phyloP scores from a whole-genome alignment of 2,329 filamentous ascomycete genomes.

The Graphilbum sp. region DNA sequence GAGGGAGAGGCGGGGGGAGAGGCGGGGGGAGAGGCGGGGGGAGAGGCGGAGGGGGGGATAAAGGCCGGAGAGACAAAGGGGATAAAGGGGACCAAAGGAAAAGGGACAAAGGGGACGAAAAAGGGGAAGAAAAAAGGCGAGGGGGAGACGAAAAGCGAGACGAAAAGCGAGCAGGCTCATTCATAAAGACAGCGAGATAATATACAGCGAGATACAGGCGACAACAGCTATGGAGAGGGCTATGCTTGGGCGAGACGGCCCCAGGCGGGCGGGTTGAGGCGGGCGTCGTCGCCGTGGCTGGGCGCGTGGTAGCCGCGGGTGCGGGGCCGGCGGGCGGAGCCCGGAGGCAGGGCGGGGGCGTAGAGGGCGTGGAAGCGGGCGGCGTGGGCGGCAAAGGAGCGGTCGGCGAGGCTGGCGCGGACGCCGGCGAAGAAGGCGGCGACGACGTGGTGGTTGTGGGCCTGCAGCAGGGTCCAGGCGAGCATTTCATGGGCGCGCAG shows the following conservation, averaged over 20 bases:
- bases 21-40: slow-evolving; percentile 13
- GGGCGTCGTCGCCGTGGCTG: slow-evolving; percentile 38
- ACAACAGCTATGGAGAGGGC: too few species aligned
- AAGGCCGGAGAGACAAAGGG: too few species aligned
- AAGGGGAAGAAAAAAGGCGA: slow-evolving; percentile 32
- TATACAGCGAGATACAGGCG: too few species aligned
- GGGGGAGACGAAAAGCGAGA: slow-evolving; percentile 13
- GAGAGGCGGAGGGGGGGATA: slow-evolving; percentile 30
- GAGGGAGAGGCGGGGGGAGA: slow-evolving; percentile 43
- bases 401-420: slow-evolving; percentile 42
- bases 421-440: slow-evolving; percentile 57
- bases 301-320: slow-evolving; percentile 66
- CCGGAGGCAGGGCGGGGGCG: slow-evolving; percentile 52
- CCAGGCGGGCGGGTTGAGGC: slow-evolving; percentile 52
- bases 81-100: too few species aligned
- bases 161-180: too few species aligned
- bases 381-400: slow-evolving; percentile 37
- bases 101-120: slow-evolving; percentile 38
- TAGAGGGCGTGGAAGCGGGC: slow-evolving; percentile 37
- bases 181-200: too few species aligned
- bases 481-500: slow-evolving; percentile 91
- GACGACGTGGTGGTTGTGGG: slow-evolving; percentile 72
- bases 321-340: slow-evolving; percentile 63
- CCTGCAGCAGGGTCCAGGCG: slow-evolving; percentile 79
- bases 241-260: slow-evolving; percentile 27